Conservation (phyloP, 345 rosid genomes). For the Salix dunnii region DNA sequence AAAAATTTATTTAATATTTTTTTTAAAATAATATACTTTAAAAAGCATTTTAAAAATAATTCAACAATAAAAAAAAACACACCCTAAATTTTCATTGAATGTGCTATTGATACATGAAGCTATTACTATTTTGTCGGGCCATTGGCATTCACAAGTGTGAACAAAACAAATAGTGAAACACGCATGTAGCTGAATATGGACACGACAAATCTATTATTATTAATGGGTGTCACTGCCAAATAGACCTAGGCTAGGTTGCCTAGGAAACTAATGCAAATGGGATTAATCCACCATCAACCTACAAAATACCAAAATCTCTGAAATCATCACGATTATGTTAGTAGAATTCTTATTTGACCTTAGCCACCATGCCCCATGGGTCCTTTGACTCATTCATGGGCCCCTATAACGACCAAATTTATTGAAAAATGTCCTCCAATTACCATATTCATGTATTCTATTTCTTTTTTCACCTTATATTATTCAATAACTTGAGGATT, state of each 20-base stretch:
- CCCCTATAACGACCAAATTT: slow-evolving; percentile 30
- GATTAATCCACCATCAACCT: no score
- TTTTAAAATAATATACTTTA: no score
- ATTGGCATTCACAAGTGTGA: not conserved
- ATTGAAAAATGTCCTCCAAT: slow-evolving; percentile 3
- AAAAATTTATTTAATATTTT: no score
- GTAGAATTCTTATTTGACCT: slow-evolving; percentile 9
- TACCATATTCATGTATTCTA: slow-evolving; percentile 21
- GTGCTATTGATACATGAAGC: not conserved
- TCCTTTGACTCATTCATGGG: slow-evolving; percentile 37
- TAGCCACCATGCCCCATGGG: slow-evolving; percentile 39
- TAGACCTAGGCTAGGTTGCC: not conserved
- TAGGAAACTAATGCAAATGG: not conserved
- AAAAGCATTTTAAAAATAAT: no score
- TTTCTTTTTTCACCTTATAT: not conserved
- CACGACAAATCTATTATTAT: not conserved
- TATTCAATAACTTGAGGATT: slow-evolving; percentile 2
- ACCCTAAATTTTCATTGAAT: not conserved
- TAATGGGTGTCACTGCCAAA: not conserved
- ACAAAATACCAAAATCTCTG: not conserved
- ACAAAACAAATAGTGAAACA: not conserved
- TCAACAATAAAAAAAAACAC: no score
- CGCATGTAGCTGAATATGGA: not conserved
- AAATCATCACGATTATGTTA: slow-evolving; percentile 28
- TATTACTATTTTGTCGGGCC: not conserved